phyloP scores from a whole-genome alignment of 1,284 basidiomycete genomes.

The Irpex sp. region DNA sequence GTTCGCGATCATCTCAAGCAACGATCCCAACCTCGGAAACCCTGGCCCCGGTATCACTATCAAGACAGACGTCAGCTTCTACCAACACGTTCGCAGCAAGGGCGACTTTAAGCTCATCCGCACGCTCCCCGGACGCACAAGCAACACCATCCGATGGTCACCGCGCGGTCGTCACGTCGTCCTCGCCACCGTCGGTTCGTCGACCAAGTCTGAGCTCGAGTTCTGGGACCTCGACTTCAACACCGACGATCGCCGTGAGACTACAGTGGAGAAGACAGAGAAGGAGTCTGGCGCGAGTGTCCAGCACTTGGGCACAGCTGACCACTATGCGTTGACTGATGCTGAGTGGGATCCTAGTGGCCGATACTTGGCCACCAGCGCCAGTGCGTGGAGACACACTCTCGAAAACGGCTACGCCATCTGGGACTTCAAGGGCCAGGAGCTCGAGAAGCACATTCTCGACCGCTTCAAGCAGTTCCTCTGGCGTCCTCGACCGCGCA shows the following conservation, averaged over 20 bases:
- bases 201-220: slow-evolving; percentile 95
- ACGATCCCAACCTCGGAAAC: slow-evolving; percentile 91
- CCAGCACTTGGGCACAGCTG: slow-evolving; percentile 83
- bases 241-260: slow-evolving; percentile 68
- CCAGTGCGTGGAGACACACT: slow-evolving; percentile 93
- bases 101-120: slow-evolving; percentile 94
- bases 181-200: slow-evolving; percentile 92
- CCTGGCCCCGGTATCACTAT: slow-evolving; percentile 87
- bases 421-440: slow-evolving; percentile 97
- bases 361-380: slow-evolving; percentile 90
- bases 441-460: slow-evolving; percentile 84
- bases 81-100: slow-evolving; percentile 90
- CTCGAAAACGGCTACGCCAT: slow-evolving; percentile 96
- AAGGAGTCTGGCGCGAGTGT: slow-evolving; percentile 84
- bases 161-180: slow-evolving; percentile 96
- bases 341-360: slow-evolving; percentile 99
- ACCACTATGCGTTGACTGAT: slow-evolving; percentile 98
- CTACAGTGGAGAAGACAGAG: slow-evolving; percentile 35
- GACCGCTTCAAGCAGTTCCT: slow-evolving; percentile 99
- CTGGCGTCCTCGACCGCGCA: slow-evolving; percentile 93
- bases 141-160: slow-evolving; percentile 97
- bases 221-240: slow-evolving; percentile 99
- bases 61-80: slow-evolving; percentile 97
- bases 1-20: slow-evolving; percentile 94
- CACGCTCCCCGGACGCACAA: slow-evolving; percentile 84